A percentile compares a stretch with the other conserved stretches of the same genome.
Evolutionary conservation across 768 basidiomycete species (phyloP).

Genomic region (Lyophyllum shimeji): DNA sequence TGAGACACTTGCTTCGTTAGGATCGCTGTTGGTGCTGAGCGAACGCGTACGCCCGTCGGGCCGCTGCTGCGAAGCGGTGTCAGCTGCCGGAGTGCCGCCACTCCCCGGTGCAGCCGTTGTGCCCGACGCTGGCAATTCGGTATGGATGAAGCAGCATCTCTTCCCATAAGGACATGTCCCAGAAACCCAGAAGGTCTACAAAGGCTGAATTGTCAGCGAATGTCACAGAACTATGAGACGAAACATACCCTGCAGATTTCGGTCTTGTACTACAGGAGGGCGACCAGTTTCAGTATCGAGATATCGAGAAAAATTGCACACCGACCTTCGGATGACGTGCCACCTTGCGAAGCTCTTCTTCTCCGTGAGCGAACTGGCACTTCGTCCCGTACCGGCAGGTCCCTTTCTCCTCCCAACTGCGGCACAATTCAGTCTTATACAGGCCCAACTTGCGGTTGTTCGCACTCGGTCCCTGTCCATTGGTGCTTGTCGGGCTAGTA

Average conservation of each 20-base stretch:
- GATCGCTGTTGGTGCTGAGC: conserved; percentile 74
- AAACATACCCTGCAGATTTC: conserved; percentile 85
- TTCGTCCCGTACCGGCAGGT: conserved; percentile 83
- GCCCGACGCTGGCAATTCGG: conserved; percentile 72
- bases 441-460: conserved; percentile 90
- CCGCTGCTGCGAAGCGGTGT: conserved; percentile 53
- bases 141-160: conserved; percentile 92
- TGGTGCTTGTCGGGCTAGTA: conserved; percentile 44
- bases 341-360: conserved; percentile 84
- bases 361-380: conserved; percentile 93
- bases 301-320: conserved; percentile 7
- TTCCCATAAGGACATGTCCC: conserved; percentile 93
- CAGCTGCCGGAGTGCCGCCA: conserved; percentile 31
- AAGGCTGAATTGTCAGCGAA: conserved; percentile 10
- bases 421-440: conserved; percentile 89
- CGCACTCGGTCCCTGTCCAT: conserved; percentile 72
- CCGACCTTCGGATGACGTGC: conserved; percentile 85
- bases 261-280: conserved; percentile 68
- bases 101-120: conserved; percentile 45
- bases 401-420: conserved; percentile 93
- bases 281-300: conserved; percentile 11
- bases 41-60: conserved; percentile 64
- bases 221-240: conserved; percentile 7
- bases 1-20: conserved; percentile 70
- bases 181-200: conserved; percentile 89